phyloP scores from a whole-genome alignment of 2,329 filamentous ascomycete genomes.

The Fusarium sp. region DNA sequence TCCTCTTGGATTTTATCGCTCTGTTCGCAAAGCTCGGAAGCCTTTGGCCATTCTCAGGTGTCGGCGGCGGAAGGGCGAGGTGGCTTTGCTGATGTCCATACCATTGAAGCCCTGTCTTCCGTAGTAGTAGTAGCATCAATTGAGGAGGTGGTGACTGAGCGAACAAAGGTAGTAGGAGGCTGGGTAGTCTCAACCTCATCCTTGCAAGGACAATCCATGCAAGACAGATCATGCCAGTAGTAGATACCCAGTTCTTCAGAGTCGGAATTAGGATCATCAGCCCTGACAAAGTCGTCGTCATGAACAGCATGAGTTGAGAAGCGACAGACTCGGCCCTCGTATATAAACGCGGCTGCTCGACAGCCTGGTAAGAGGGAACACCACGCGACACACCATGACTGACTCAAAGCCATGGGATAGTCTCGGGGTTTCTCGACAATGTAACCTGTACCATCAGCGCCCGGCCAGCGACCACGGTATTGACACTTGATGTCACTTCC shows the following conservation, averaged over 20 bases:
- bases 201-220: conserved; percentile 4
- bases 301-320: conserved; percentile 8
- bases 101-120: background rate
- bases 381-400: conserved; percentile 16
- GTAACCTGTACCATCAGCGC: background rate
- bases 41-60: background rate
- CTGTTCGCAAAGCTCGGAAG: background rate
- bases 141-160: background rate
- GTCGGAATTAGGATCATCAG: conserved; percentile 1
- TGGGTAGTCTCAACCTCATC: background rate
- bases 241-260: conserved; percentile 2
- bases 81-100: background rate
- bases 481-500: background rate
- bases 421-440: conserved; percentile 2
- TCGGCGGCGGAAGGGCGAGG: background rate
- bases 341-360: background rate
- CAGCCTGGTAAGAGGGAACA: conserved; percentile 3
- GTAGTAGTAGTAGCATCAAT: background rate
- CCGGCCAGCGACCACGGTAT: conserved; percentile 13
- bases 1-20: background rate
- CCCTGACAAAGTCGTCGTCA: conserved; percentile 7
- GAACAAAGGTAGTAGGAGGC: background rate
- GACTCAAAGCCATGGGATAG: conserved; percentile 9
- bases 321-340: background rate
- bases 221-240: conserved; percentile 12